Percentiles rank a stretch among this genome's conserved stretches.
Conservation (phyloP, 208 protist genomes). For the Trichomonas tenax region DNA sequence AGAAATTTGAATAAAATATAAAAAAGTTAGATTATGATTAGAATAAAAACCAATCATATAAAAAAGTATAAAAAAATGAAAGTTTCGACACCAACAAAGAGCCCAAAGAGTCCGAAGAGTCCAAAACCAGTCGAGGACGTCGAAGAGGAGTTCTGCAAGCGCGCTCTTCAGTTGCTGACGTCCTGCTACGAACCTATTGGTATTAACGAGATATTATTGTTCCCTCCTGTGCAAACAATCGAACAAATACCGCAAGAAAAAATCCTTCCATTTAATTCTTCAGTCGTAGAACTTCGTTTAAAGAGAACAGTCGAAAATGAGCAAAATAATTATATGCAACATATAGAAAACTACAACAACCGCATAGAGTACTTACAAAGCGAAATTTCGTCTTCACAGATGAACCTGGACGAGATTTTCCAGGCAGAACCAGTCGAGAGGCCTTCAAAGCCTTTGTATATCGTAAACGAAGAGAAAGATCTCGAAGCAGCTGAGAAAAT, state of each 20-base stretch:
- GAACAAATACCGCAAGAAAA: neutral
- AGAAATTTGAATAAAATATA: no score
- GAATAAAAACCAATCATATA: no score
- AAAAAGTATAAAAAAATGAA: neutral
- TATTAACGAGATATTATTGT: neutral
- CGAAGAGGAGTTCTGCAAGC: neutral
- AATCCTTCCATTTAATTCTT: neutral
- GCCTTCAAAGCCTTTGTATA: neutral
- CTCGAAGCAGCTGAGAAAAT: neutral
- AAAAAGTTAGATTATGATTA: no score
- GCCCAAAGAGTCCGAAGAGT: neutral
- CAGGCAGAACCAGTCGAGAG: neutral
- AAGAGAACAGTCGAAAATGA: neutral
- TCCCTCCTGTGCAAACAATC: neutral
- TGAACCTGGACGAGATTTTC: neutral
- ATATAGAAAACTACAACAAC: neutral
- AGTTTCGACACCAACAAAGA: neutral
- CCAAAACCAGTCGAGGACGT: neutral
- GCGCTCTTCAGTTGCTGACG: neutral
- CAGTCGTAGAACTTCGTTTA: neutral
- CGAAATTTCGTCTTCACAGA: neutral
- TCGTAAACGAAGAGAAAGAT: neutral
- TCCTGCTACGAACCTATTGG: neutral
- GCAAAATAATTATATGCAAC: neutral
- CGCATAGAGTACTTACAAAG: neutral